Percentiles rank a stretch among this genome's conserved stretches.
These are phyloP conservation scores for Arthroderma uncinatum DNA, from an alignment of 2,329 filamentous ascomycete species.

Conservation along the genomic window DNA sequence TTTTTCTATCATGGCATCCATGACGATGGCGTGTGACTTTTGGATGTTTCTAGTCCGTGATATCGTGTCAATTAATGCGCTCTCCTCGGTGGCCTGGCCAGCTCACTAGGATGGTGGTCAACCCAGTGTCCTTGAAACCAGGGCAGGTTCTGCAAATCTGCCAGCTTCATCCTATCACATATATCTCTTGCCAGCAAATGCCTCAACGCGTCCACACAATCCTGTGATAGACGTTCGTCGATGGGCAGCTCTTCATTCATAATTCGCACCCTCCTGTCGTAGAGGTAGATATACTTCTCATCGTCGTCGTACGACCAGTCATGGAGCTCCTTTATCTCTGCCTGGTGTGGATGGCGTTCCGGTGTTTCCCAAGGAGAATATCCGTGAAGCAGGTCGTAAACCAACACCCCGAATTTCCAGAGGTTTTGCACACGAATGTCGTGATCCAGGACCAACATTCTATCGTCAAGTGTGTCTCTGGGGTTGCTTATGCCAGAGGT, in stretches of 20 bases:
- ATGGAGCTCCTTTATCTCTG: conserved; percentile 6
- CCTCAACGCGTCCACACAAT: conserved; percentile 23
- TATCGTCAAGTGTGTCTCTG: neutral
- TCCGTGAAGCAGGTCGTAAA: conserved; percentile 25
- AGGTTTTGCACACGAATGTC: conserved; percentile 17
- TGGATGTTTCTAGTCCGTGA: neutral
- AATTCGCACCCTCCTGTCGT: conserved; percentile 18
- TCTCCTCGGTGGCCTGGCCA: conserved; percentile 6
- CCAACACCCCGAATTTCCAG: conserved; percentile 22
- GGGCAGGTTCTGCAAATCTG: conserved; percentile 19
- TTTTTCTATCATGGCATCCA: neutral
- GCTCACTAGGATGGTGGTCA: conserved; percentile 7
- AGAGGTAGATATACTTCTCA: conserved; percentile 5
- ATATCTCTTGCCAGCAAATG: conserved; percentile 19
- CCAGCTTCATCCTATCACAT: conserved; percentile 18
- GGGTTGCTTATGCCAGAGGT: neutral
- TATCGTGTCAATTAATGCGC: neutral
- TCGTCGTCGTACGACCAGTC: neutral
- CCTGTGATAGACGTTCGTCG: conserved; percentile 22
- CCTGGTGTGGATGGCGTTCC: conserved; percentile 9
- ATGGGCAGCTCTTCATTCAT: conserved; percentile 21
- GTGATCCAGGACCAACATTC: conserved; percentile 6
- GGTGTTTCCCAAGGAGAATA: conserved; percentile 25
- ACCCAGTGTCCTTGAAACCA: conserved; percentile 21
- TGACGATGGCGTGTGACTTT: too few species aligned